phyloP scores from a whole-genome alignment of 768 basidiomycete species.

The Xerocomus spinulosus region DNA sequence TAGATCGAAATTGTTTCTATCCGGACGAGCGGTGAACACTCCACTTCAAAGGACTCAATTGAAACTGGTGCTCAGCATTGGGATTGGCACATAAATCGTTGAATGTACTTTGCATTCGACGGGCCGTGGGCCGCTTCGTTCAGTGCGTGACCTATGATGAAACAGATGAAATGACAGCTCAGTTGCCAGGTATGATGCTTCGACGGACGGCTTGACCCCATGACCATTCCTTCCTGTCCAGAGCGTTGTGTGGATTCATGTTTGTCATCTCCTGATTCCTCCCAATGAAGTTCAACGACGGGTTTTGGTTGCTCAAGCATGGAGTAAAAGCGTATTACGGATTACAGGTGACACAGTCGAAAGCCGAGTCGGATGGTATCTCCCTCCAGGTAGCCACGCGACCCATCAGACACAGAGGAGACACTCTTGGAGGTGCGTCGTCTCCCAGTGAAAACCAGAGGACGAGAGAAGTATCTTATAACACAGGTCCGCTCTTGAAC shows the following conservation, averaged over 20 bases:
- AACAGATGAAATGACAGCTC: too few species aligned
- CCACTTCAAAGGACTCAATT: too few species aligned
- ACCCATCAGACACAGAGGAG: slow-evolving; percentile 58
- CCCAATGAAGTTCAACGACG: slow-evolving; percentile 68
- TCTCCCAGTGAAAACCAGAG: background rate
- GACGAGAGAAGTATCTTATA: background rate
- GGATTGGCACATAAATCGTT: too few species aligned
- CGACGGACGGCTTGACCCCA: too few species aligned
- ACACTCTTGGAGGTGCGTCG: slow-evolving; percentile 51
- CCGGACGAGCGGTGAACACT: too few species aligned
- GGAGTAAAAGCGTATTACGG: slow-evolving; percentile 60
- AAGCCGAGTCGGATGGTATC: slow-evolving; percentile 42
- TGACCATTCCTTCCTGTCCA: too few species aligned
- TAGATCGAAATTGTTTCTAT: too few species aligned
- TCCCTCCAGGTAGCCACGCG: slow-evolving; percentile 58
- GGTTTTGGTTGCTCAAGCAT: slow-evolving; percentile 63
- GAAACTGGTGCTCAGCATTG: too few species aligned
- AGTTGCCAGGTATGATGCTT: background rate
- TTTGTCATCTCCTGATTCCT: background rate
- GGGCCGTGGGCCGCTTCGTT: too few species aligned
- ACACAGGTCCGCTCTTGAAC: slow-evolving; percentile 15
- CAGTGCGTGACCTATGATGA: background rate
- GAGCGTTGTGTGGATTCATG: too few species aligned
- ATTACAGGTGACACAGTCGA: slow-evolving; percentile 53
- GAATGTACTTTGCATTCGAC: too few species aligned